Percentiles rank a stretch among this genome's conserved stretches.
These are phyloP conservation scores for Macrotyloma uniflorum DNA, from an alignment of 306 rosid species.

Conservation along the genomic window DNA sequence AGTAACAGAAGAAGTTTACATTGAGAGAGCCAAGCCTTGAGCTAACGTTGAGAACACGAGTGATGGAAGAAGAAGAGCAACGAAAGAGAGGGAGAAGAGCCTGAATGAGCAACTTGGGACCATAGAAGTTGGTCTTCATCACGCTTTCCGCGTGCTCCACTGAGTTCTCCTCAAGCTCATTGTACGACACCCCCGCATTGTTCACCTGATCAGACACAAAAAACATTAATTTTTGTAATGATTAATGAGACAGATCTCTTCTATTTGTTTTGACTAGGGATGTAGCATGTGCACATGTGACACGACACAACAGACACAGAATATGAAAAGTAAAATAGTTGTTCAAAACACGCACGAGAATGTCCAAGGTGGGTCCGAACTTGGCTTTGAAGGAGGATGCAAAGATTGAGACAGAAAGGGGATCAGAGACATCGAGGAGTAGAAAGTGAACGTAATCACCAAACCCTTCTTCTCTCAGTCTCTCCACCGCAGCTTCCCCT, in stretches of 20 bases:
- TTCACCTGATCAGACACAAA: slow-evolving; percentile 57
- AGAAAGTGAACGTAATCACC: slow-evolving; percentile 43
- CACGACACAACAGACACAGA: background rate
- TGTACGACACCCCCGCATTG: slow-evolving; percentile 82
- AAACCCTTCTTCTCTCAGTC: slow-evolving; percentile 52
- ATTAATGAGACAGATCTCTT: background rate
- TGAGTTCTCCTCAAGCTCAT: slow-evolving; percentile 63
- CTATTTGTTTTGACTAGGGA: background rate
- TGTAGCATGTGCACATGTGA: background rate
- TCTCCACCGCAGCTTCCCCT: slow-evolving; percentile 60
- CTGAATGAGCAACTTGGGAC: slow-evolving; percentile 65
- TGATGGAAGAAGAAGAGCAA: slow-evolving; percentile 44
- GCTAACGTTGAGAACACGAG: slow-evolving; percentile 76
- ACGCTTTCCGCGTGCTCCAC: slow-evolving; percentile 73
- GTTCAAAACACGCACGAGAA: slow-evolving; percentile 55
- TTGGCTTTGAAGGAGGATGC: slow-evolving; percentile 52
- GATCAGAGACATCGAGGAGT: slow-evolving; percentile 71
- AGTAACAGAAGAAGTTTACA: slow-evolving; percentile 1
- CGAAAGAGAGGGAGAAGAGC: slow-evolving; percentile 73
- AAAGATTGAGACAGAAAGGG: slow-evolving; percentile 60
- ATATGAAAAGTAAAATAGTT: background rate
- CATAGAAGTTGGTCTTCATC: slow-evolving; percentile 71
- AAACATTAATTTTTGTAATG: too few species aligned
- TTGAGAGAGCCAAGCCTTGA: slow-evolving; percentile 85
- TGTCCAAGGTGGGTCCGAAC: slow-evolving; percentile 68